phyloP scores from a whole-genome alignment of 352 stramenopile species.

The Poterioochromonas sp. region DNA sequence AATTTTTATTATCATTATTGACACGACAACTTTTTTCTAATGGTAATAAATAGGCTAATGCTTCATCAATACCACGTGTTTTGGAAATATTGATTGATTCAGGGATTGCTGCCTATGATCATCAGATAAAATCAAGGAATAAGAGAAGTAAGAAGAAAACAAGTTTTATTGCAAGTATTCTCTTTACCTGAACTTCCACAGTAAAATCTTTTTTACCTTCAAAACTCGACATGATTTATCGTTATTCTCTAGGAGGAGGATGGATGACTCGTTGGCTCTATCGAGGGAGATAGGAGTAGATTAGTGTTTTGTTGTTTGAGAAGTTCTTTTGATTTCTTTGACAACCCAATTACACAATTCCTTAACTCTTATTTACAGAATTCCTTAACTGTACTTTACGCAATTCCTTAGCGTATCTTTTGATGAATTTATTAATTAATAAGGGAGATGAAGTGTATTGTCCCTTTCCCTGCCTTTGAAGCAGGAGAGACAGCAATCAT shows the following conservation, averaged over 20 bases:
- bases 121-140: neutral
- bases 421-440: neutral
- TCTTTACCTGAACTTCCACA: constrained; percentile 11
- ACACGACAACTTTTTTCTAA: constrained; percentile 48
- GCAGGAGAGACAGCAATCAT: neutral
- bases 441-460: neutral
- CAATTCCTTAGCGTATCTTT: neutral
- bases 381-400: neutral
- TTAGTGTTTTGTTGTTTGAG: neutral
- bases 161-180: neutral
- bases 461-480: neutral
- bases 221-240: neutral
- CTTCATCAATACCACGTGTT: neutral
- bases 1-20: constrained; percentile 58
- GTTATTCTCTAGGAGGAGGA: neutral
- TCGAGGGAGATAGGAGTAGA: neutral
- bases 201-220: constrained; percentile 26
- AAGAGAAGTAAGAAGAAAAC: neutral
- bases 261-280: neutral
- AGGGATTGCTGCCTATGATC: neutral
- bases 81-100: neutral
- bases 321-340: neutral
- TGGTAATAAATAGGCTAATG: constrained; percentile 45
- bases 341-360: too few relatives aligned
- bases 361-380: neutral